Evolutionary conservation across 2,329 filamentous ascomycete genomes (phyloP).

Genomic region (Fusarium globosum): DNA sequence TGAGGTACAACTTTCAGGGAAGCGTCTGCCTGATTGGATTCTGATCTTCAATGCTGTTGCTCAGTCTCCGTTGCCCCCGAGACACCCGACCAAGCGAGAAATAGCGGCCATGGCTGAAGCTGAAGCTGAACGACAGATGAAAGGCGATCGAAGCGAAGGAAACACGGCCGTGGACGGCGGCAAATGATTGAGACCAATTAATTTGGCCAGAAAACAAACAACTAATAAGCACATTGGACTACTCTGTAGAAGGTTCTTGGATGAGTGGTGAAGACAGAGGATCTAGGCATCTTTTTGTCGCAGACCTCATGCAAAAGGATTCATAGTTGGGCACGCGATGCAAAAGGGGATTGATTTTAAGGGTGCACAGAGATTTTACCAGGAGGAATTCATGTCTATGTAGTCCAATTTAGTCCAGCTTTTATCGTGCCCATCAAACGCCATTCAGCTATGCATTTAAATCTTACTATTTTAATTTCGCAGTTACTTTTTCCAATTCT

Average conservation of each 20-base stretch:
- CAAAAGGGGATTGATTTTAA: too few species aligned
- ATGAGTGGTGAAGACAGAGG: neutral
- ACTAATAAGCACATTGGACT: neutral
- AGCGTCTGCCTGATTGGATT: constrained; percentile 2
- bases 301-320: neutral
- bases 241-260: too few species aligned
- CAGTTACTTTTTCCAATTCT: accelerated
- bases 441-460: neutral
- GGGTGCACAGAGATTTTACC: accelerated
- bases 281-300: neutral
- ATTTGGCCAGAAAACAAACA: neutral
- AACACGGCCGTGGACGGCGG: neutral
- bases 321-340: accelerated
- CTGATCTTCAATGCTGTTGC: constrained; percentile 4
- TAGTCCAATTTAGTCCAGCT: accelerated
- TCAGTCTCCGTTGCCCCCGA: neutral
- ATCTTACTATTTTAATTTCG: neutral
- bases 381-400: neutral
- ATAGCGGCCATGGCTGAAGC: constrained; percentile 1
- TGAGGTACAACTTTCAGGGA: neutral
- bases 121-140: neutral
- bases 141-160: neutral
- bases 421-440: neutral
- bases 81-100: neutral
- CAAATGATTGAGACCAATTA: accelerated